Evolutionary conservation across 352 stramenopile genomes (phyloP).

Genomic region (Plasmopara muralis): DNA sequence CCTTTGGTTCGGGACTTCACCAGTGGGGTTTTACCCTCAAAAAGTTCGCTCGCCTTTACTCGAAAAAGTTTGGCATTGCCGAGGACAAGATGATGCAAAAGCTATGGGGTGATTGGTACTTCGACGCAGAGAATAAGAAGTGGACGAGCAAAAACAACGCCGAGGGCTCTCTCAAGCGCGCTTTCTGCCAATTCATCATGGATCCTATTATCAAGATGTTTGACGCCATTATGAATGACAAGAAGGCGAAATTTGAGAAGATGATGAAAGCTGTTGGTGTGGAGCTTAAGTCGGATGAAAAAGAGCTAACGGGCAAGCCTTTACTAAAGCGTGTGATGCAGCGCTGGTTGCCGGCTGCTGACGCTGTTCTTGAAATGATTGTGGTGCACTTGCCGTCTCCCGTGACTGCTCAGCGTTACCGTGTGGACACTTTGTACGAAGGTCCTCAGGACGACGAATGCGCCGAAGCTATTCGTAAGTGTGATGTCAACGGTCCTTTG

Average conservation of each 20-base stretch:
- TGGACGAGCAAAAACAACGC: constrained; percentile 94
- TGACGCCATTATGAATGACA: constrained; percentile 99
- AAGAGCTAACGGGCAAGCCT: constrained; percentile 93
- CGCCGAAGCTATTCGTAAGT: constrained; percentile 96
- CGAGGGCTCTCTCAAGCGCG: constrained; percentile 91
- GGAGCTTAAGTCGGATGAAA: constrained; percentile 96
- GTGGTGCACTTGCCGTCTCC: constrained; percentile 98
- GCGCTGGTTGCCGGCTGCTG: constrained; percentile 98
- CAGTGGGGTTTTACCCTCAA: constrained; percentile 99
- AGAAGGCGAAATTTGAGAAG: constrained; percentile 98
- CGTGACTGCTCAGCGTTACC: constrained; percentile 94
- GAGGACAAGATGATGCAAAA: constrained; percentile 99
- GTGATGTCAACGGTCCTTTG: constrained; percentile 95
- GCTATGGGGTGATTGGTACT: constrained; percentile 99
- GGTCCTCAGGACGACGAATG: constrained; percentile 97
- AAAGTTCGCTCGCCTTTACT: constrained; percentile 98
- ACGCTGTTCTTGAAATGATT: constrained; percentile 99
- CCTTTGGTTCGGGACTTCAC: constrained; percentile 98
- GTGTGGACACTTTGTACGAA: constrained; percentile 98
- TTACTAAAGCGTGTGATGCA: constrained; percentile 98
- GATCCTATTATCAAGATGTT: constrained; percentile 99
- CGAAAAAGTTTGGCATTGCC: constrained; percentile 97
- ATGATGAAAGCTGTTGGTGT: constrained; percentile 96
- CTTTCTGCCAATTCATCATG: constrained; percentile 99
- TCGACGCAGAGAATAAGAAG: constrained; percentile 93